phyloP scores from a whole-genome alignment of 1,284 basidiomycete genomes.

The Marasmius sp. region DNA sequence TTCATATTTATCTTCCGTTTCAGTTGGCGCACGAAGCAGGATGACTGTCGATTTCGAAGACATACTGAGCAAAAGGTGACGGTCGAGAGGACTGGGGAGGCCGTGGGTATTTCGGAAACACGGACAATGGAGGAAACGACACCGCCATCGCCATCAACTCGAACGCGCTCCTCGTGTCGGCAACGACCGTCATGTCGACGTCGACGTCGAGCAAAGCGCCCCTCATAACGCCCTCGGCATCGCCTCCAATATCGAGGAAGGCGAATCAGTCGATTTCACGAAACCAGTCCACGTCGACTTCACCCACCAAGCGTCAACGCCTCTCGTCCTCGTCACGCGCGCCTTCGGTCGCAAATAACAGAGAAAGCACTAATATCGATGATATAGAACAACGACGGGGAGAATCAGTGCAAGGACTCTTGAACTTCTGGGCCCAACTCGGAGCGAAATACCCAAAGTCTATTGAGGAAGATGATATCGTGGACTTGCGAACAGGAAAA shows the following conservation, averaged over 20 bases:
- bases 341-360: constrained; percentile 1
- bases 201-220: neutral
- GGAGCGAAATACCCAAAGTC: constrained; percentile 63
- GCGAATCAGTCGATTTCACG: constrained; percentile 28
- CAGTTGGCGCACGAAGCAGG: constrained; percentile 54
- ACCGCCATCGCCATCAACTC: no score
- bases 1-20: constrained; percentile 54
- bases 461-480: constrained; percentile 75
- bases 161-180: no score
- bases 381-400: constrained; percentile 28
- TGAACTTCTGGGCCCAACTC: constrained; percentile 63
- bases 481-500: constrained; percentile 58
- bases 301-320: constrained; percentile 5
- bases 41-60: constrained; percentile 32
- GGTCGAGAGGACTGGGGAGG: no score
- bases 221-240: constrained; percentile 19
- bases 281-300: constrained; percentile 15
- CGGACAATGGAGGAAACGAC: no score
- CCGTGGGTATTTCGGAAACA: neutral
- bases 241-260: constrained; percentile 30
- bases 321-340: constrained; percentile 5
- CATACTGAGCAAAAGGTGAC: neutral
- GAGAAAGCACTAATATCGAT: neutral
- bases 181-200: neutral
- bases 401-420: constrained; percentile 54